A percentile compares a stretch with the other conserved stretches of the same genome.
Evolutionary conservation across 2,329 filamentous ascomycete genomes (phyloP).

Genomic region (Botryosphaeria agaves): DNA sequence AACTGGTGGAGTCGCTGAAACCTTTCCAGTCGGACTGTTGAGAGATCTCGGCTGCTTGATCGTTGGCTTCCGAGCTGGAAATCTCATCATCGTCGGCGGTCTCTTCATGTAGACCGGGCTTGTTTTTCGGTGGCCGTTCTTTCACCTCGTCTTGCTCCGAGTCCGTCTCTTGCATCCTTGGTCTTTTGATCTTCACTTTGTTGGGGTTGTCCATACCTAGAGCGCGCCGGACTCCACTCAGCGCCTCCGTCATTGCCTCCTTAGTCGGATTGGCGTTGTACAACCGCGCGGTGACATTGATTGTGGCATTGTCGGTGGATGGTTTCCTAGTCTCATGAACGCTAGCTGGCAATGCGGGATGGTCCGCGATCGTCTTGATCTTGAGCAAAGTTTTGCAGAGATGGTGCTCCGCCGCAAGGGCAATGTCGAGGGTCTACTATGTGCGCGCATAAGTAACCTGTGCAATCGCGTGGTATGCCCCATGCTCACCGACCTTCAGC

Average conservation of each 20-base stretch:
- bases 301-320: slow-evolving; percentile 25
- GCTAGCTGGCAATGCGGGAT: slow-evolving; percentile 27
- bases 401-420: slow-evolving; percentile 32
- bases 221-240: slow-evolving; percentile 21
- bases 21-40: not conserved
- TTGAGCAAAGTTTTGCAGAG: slow-evolving; percentile 38
- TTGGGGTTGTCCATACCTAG: slow-evolving; percentile 18
- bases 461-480: not conserved
- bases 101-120: not conserved
- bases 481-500: slow-evolving; percentile 33
- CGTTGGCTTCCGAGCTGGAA: not conserved
- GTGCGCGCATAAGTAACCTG: too few species aligned
- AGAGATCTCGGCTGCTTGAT: too few species aligned
- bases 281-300: slow-evolving; percentile 41
- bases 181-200: too few species aligned
- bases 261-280: slow-evolving; percentile 43
- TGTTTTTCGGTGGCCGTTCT: slow-evolving; percentile 1
- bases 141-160: slow-evolving; percentile 8
- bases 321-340: slow-evolving; percentile 19
- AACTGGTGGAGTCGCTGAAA: not conserved
- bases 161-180: too few species aligned
- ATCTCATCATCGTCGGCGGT: not conserved
- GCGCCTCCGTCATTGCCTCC: slow-evolving; percentile 31
- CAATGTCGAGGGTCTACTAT: slow-evolving; percentile 34
- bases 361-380: slow-evolving; percentile 38